Evolutionary conservation across 1,139 yeast species (phyloP).

Genomic region (Saccharomycopsis phalli): DNA sequence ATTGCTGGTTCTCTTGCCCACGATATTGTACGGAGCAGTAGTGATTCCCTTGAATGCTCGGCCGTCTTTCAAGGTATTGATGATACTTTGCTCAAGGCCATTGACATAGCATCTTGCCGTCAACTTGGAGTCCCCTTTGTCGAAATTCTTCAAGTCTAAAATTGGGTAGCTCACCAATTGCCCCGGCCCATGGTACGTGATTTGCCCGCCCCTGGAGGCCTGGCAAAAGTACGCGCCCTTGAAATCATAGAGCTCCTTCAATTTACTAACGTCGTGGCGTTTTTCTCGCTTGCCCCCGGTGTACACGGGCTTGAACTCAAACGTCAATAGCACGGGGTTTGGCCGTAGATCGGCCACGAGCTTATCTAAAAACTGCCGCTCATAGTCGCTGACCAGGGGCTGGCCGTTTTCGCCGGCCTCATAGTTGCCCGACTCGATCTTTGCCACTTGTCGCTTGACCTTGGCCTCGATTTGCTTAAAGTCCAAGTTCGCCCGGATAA

Average conservation of each 20-base stretch:
- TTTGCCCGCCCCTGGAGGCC: constrained; percentile 90
- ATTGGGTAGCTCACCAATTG: constrained; percentile 84
- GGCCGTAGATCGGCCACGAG: constrained; percentile 46
- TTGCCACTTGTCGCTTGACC: constrained; percentile 34
- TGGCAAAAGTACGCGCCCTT: constrained; percentile 52
- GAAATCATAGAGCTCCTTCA: constrained; percentile 26
- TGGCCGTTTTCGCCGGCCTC: constrained; percentile 1
- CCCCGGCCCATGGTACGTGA: constrained; percentile 95
- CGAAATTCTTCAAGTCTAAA: constrained; percentile 59
- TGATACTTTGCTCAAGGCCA: constrained; percentile 56
- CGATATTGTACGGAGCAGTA: constrained; percentile 31
- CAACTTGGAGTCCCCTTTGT: constrained; percentile 15
- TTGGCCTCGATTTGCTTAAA: constrained; percentile 47
- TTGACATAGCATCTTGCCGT: constrained; percentile 41
- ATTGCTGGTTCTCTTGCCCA: constrained; percentile 48
- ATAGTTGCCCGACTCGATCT: constrained; percentile 25
- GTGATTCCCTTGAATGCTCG: constrained; percentile 12
- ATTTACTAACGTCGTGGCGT: constrained; percentile 32
- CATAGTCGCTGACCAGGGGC: constrained; percentile 35
- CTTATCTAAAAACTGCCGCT: constrained; percentile 35
- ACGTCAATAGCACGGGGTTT: constrained; percentile 57
- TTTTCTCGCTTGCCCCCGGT: constrained; percentile 84
- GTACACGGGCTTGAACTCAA: constrained; percentile 76
- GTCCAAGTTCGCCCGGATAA: constrained; percentile 56
- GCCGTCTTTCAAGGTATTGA: constrained; percentile 38